Conservation (phyloP, 257 asterid species). For the Cynanchum wilfordii region DNA sequence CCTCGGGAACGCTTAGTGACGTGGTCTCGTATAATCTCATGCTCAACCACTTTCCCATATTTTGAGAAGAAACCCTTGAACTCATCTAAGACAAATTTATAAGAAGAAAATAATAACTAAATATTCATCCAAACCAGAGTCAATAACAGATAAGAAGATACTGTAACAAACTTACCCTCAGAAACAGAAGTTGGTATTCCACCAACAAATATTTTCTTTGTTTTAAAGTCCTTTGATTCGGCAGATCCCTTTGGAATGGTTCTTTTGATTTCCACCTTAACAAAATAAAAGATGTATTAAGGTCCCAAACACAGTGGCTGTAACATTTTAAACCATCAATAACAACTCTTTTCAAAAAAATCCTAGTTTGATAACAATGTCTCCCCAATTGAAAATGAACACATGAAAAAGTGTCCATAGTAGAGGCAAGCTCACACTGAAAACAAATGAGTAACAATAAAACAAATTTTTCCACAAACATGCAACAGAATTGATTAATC, state of each 20-base stretch:
- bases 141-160: neutral
- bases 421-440: neutral
- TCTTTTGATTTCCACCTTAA: slow-evolving; percentile 92
- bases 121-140: neutral
- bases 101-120: neutral
- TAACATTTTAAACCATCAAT: neutral
- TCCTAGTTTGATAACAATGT: neutral
- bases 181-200: slow-evolving; percentile 76
- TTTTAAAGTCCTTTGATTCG: slow-evolving; percentile 79
- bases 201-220: slow-evolving; percentile 88
- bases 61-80: slow-evolving; percentile 76
- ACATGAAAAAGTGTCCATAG: neutral
- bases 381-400: neutral
- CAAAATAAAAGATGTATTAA: neutral
- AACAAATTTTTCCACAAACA: neutral
- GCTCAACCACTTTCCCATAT: slow-evolving; percentile 77
- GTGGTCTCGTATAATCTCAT: slow-evolving; percentile 87
- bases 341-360: neutral
- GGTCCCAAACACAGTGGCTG: neutral
- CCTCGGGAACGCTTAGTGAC: slow-evolving; percentile 89
- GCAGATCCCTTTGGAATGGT: slow-evolving; percentile 88
- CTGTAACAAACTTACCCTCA: slow-evolving; percentile 48
- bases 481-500: neutral
- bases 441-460: neutral
- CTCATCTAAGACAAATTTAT: slow-evolving; percentile 43